phyloP scores from a whole-genome alignment of 768 basidiomycete species.

The Boletus rubroflammeus region DNA sequence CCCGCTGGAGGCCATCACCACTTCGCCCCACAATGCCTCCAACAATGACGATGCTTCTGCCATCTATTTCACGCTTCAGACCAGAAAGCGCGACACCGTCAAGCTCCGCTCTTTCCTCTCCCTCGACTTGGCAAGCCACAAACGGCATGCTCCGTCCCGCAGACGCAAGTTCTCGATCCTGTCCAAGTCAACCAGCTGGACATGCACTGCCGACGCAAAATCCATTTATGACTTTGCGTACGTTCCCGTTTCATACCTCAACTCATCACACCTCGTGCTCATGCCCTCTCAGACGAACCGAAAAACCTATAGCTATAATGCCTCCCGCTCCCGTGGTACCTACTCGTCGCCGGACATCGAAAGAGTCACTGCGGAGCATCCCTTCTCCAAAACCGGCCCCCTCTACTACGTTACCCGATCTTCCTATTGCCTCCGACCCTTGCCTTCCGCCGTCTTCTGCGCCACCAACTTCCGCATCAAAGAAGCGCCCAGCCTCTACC shows the following conservation, averaged over 20 bases:
- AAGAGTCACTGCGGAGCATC: conserved; percentile 44
- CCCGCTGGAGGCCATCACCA: background rate
- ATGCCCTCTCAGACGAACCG: conserved; percentile 15
- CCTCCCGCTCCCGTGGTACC: conserved; percentile 8
- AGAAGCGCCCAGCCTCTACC: conserved; percentile 16
- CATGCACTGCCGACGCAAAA: conserved; percentile 13
- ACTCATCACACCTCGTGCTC: background rate
- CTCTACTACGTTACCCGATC: conserved; percentile 47
- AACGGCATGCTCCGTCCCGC: conserved; percentile 38
- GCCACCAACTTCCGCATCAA: background rate
- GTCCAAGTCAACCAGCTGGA: conserved; percentile 32
- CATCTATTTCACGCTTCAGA: conserved; percentile 48
- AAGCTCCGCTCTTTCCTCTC: conserved; percentile 61
- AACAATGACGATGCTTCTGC: conserved; percentile 32
- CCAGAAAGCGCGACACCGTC: conserved; percentile 35
- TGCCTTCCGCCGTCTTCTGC: background rate
- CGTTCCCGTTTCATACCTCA: background rate
- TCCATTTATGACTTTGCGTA: conserved; percentile 14
- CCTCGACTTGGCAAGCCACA: conserved; percentile 60
- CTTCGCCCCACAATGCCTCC: background rate
- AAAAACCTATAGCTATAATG: conserved; percentile 23
- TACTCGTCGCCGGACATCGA: conserved; percentile 33
- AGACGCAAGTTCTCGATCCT: conserved; percentile 32
- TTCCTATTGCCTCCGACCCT: conserved; percentile 27
- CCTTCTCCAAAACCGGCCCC: conserved; percentile 63